Evolutionary conservation across 305 asterid genomes (phyloP).

Genomic region (Solanum hybrid): DNA sequence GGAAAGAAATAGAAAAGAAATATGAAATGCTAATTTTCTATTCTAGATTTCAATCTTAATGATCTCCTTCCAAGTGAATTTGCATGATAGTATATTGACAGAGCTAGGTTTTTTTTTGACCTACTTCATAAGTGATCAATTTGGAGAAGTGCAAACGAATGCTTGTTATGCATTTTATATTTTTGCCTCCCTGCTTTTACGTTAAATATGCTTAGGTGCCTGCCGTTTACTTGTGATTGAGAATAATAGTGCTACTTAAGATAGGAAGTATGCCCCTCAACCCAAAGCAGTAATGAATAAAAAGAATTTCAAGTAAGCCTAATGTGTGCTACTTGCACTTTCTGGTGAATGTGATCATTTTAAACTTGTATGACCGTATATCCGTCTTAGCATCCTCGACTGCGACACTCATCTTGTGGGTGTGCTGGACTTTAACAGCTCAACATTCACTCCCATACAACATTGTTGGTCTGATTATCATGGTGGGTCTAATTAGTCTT

Average conservation of each 20-base stretch:
- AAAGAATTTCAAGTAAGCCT: neutral
- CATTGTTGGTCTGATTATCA: neutral
- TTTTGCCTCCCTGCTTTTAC: neutral
- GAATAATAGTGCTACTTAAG: neutral
- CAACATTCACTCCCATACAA: neutral
- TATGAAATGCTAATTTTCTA: neutral
- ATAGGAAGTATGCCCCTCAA: neutral
- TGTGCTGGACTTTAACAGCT: neutral
- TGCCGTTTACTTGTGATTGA: neutral
- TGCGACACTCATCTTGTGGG: neutral
- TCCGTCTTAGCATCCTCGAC: neutral
- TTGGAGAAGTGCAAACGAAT: neutral
- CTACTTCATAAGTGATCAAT: neutral
- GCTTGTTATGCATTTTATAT: neutral
- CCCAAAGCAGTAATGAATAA: neutral
- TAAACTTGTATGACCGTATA: neutral
- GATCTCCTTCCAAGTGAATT: neutral
- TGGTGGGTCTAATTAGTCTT: slow-evolving; percentile 21
- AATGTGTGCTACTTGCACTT: neutral
- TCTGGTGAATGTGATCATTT: neutral
- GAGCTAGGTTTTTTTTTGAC: neutral
- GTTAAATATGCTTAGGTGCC: neutral
- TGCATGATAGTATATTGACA: neutral
- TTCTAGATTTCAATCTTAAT: neutral
- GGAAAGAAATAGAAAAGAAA: neutral